Conservation (phyloP, 164 flowering plant species). For the Annona cherimola region DNA sequence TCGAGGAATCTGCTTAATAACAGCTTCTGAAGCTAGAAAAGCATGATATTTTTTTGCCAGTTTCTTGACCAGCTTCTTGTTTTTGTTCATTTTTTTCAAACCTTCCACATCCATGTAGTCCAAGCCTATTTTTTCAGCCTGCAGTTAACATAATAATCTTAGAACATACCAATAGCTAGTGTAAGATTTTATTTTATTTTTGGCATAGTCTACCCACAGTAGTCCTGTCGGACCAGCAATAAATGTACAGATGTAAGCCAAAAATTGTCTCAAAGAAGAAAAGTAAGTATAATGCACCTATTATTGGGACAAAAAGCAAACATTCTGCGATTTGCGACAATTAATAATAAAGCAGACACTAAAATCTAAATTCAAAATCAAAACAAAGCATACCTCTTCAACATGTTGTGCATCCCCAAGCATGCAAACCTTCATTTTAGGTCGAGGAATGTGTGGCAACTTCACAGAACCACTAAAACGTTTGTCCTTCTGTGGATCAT, state of each 20-base stretch:
- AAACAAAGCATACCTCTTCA: slow-evolving; percentile 44
- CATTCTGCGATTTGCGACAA: neutral
- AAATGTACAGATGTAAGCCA: neutral
- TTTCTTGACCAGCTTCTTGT: slow-evolving; percentile 59
- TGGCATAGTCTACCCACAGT: neutral
- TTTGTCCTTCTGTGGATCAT: slow-evolving; percentile 82
- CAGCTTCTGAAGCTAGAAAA: slow-evolving; percentile 58
- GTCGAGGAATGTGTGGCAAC: slow-evolving; percentile 39
- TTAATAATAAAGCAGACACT: neutral
- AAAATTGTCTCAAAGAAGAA: neutral
- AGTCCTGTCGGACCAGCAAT: neutral
- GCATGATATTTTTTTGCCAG: slow-evolving; percentile 59
- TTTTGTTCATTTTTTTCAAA: slow-evolving; percentile 54
- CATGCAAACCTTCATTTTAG: slow-evolving; percentile 46
- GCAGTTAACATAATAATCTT: slow-evolving; percentile 1
- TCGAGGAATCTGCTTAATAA: slow-evolving; percentile 60
- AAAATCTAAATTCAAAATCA: neutral
- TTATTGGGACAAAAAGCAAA: neutral
- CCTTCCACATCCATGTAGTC: slow-evolving; percentile 58
- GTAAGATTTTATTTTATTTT: neutral
- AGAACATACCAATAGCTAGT: neutral
- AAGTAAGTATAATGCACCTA: neutral
- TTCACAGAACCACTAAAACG: slow-evolving; percentile 75
- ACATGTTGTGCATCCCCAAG: slow-evolving; percentile 53
- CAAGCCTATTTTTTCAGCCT: slow-evolving; percentile 55